Base-by-base conservation (phyloP, 176 grass and related monocot genomes). In the Hordeum marinum region DNA sequence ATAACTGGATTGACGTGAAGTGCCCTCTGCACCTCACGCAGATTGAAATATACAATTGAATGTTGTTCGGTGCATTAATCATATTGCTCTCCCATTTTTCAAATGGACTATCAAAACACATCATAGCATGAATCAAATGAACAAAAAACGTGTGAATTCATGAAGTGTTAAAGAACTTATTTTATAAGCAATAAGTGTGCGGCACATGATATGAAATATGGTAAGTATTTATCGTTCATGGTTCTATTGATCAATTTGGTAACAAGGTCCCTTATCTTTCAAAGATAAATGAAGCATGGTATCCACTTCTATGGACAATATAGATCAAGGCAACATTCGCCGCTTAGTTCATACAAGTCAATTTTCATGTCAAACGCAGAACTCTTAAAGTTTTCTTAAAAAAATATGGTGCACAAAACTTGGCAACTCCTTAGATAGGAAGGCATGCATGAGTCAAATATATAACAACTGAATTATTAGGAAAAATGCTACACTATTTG, bases 1-100 rank as follows among this genome's bases (percentile, higher is more conserved):
- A 94, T 68, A 8, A 88, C 64, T 15, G 91, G 86, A 99, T 83
- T 99, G 74, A 92, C 90, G 40, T 99, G 96, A 89, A 99, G 93
- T 79, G 93, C 88, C 74, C 94, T 92, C 77, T 99, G 90, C 68
- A 99, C 96, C 89, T 94, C 91, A 71, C 85, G 83, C 68, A 99
- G 84, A 84, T 99, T 99, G 63, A 99, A 99, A 86, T 99, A 99
- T 86, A 99, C 82, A 86, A 15, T 92, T 54, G 96, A 99, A 88
- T 96, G 96, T 78, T 89, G 85, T 85, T 99, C 91, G 50, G 96
- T 99, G 82, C 96, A 96, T 39, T 93, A 93, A 86, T 99, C 93
- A 88, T 99, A 99, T 68, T 88, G 92, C 76, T 87, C 96, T 15
- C 82, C 82, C 43, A 96, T 82, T 91, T 90, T 89, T 15, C 91